A percentile compares a stretch with the other conserved stretches of the same genome.
phyloP scores from a whole-genome alignment of 805 yeast species.

The Kuraishia hungarica region DNA sequence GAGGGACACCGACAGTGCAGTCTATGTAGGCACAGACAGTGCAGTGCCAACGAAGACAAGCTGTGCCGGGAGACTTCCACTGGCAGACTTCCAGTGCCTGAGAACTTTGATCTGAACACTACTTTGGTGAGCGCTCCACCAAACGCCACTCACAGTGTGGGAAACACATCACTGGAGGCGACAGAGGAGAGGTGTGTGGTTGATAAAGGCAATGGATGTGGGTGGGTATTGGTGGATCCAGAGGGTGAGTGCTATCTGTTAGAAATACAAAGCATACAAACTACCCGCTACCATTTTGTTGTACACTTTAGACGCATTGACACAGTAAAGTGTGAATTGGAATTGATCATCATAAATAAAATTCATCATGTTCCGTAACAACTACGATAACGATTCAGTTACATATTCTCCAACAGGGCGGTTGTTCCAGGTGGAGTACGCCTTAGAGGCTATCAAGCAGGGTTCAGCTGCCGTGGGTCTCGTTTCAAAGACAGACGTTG shows the following conservation, averaged over 20 bases:
- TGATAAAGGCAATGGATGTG: neutral
- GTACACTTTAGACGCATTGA: neutral
- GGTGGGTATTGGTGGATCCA: neutral
- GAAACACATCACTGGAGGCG: neutral
- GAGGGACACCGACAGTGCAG: too few species aligned
- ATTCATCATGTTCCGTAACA: conserved; percentile 72
- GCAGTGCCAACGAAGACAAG: too few species aligned
- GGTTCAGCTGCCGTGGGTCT: conserved; percentile 97
- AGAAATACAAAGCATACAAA: too few species aligned
- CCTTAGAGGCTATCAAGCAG: conserved; percentile 93
- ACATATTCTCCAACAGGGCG: conserved; percentile 96
- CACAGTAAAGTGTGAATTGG: neutral
- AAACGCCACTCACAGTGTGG: neutral
- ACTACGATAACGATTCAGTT: conserved; percentile 97
- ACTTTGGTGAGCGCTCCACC: neutral
- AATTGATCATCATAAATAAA: neutral
- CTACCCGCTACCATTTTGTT: too few species aligned
- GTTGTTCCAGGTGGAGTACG: conserved; percentile 84
- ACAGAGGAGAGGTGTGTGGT: neutral
- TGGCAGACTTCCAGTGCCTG: too few species aligned
- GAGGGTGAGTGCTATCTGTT: too few species aligned
- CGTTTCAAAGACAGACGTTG: conserved; percentile 79
- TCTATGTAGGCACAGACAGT: too few species aligned
- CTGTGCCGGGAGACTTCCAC: too few species aligned
- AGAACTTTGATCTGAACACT: neutral